phyloP scores from a whole-genome alignment of 2,329 filamentous ascomycete species.

The Neoarthrinium moseri region DNA sequence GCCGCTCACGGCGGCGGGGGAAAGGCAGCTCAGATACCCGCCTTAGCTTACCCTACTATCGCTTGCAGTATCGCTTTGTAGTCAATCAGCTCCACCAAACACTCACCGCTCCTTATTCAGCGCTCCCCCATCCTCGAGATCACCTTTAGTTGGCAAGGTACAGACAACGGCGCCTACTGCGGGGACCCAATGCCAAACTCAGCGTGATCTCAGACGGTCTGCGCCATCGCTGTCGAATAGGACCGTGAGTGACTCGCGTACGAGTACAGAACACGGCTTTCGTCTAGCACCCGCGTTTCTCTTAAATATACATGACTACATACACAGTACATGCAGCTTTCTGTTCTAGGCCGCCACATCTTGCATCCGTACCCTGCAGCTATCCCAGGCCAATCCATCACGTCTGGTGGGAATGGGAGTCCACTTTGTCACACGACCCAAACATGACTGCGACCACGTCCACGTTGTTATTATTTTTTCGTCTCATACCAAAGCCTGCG shows the following conservation, averaged over 20 bases:
- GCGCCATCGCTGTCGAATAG: no score
- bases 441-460: background rate
- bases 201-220: no score
- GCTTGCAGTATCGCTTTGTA: background rate
- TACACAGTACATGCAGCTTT: no score
- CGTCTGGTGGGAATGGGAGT: no score
- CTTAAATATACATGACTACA: no score
- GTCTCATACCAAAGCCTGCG: constrained; percentile 3
- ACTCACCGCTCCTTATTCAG: constrained; percentile 3
- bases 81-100: background rate
- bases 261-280: background rate
- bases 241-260: constrained; percentile 1
- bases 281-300: no score
- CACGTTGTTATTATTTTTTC: background rate
- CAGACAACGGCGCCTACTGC: no score
- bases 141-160: no score
- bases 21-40: background rate
- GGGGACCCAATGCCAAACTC: no score
- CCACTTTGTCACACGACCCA: constrained; percentile 1
- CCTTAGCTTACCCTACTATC: constrained; percentile 1
- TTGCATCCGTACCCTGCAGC: background rate
- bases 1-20: background rate
- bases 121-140: no score
- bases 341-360: no score
- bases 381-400: no score